These are phyloP conservation scores for Candida montana DNA, from an alignment of 805 yeast species.

Conservation along the genomic window DNA sequence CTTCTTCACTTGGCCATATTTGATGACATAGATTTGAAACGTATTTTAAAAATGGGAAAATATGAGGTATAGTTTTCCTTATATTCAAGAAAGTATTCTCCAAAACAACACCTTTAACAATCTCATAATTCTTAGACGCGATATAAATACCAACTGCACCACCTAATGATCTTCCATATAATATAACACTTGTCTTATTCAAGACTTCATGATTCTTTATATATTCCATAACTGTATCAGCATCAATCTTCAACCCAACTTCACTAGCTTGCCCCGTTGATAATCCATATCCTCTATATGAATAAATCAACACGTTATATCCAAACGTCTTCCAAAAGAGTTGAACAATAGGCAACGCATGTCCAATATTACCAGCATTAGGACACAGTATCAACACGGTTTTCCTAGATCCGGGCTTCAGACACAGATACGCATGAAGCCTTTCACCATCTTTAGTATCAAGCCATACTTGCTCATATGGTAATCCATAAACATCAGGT, in stretches of 20 bases:
- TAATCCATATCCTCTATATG: conserved; percentile 88
- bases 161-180: conserved; percentile 89
- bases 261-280: conserved; percentile 77
- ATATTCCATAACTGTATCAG: conserved; percentile 61
- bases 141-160: conserved; percentile 91
- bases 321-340: conserved; percentile 56
- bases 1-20: conserved; percentile 72
- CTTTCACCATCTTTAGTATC: conserved; percentile 65
- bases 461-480: conserved; percentile 55
- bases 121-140: conserved; percentile 49
- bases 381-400: conserved; percentile 81
- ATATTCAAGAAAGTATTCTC: conserved; percentile 86
- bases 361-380: conserved; percentile 95
- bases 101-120: conserved; percentile 60
- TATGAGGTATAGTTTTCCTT: conserved; percentile 63
- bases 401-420: conserved; percentile 52
- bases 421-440: conserved; percentile 59
- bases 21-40: conserved; percentile 65
- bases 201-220: conserved; percentile 50
- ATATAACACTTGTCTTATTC: conserved; percentile 46
- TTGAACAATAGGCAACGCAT: conserved; percentile 74
- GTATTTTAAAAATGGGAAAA: conserved; percentile 62
- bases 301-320: conserved; percentile 76
- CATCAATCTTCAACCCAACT: conserved; percentile 74
- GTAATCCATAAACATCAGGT: conserved; percentile 66